These are phyloP conservation scores for Castanea crenata DNA, from an alignment of 306 rosid genomes.

Conservation along the genomic window DNA sequence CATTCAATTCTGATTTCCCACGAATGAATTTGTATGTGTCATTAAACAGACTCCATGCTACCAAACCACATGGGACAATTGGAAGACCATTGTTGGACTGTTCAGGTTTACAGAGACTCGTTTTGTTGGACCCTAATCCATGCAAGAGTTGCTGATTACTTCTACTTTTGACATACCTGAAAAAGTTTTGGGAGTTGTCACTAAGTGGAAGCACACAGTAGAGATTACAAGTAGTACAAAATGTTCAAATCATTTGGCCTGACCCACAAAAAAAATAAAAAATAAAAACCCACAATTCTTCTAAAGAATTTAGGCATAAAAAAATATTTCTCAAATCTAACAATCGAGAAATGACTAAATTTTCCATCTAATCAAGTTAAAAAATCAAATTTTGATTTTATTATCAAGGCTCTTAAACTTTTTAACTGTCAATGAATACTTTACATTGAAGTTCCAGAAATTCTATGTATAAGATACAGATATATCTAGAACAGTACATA, in stretches of 20 bases:
- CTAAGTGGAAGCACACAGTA: conserved; percentile 12
- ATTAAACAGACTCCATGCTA: conserved; percentile 95
- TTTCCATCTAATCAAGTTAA: not conserved
- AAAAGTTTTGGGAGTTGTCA: conserved; percentile 25
- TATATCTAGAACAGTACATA: not conserved
- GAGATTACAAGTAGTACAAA: conserved; percentile 8
- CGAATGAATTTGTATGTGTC: conserved; percentile 70
- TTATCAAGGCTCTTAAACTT: not conserved
- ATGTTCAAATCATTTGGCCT: not conserved
- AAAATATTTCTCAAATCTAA: not conserved
- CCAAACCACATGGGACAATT: conserved; percentile 86
- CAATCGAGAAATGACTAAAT: not conserved
- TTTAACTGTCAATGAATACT: not conserved
- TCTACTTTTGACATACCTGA: conserved; percentile 92
- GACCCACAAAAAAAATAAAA: not conserved
- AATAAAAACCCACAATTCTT: not conserved
- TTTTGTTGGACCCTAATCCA: conserved; percentile 65
- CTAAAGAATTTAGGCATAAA: not conserved
- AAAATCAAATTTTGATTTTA: not conserved
- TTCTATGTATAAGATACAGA: not conserved
- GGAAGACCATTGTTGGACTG: conserved; percentile 60
- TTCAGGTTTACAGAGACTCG: conserved; percentile 72
- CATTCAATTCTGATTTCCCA: conserved; percentile 63
- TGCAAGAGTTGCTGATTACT: conserved; percentile 75
- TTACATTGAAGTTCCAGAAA: not conserved